Percentiles rank a stretch among this genome's conserved stretches.
These are phyloP conservation scores for Monosporascus sp. DNA, from an alignment of 2,329 filamentous ascomycete genomes.

Conservation along the genomic window DNA sequence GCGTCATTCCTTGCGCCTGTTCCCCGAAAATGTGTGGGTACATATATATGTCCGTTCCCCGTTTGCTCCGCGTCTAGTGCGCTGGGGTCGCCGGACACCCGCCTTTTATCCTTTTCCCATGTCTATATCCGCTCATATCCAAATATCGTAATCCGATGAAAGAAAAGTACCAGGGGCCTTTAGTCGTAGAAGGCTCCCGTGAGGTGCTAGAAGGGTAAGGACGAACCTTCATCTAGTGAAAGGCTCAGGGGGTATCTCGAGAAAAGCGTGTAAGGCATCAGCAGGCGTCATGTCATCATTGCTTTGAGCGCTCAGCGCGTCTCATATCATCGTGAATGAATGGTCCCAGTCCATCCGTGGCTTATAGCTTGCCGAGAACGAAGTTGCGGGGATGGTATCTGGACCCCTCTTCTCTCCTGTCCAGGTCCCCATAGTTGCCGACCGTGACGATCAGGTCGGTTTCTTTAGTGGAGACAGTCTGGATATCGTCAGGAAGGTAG, in stretches of 20 bases:
- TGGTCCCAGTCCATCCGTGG: constrained; percentile 1
- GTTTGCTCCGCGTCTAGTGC: background rate
- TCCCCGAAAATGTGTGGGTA: background rate
- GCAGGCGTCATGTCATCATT: constrained; percentile 18
- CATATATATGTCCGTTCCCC: background rate
- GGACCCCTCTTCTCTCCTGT: constrained; percentile 16
- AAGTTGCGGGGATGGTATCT: constrained; percentile 26
- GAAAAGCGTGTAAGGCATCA: constrained; percentile 9
- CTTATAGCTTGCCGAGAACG: constrained; percentile 28
- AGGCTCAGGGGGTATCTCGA: constrained; percentile 18
- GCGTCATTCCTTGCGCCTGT: background rate
- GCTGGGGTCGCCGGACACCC: background rate
- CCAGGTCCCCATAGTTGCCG: constrained; percentile 27
- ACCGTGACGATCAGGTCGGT: constrained; percentile 47
- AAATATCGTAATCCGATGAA: background rate
- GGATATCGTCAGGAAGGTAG: constrained; percentile 48
- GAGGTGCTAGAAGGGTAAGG: background rate
- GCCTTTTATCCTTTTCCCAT: background rate
- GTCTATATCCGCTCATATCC: background rate
- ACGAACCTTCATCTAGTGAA: background rate
- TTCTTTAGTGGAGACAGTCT: constrained; percentile 48
- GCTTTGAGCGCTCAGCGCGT: constrained; percentile 24
- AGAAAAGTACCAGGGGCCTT: background rate
- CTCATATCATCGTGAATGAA: constrained; percentile 8
- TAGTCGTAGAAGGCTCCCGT: background rate